Base-by-base conservation (phyloP, 495 filamentous ascomycete genomes). In the Penicillium macrosclerotiorum region DNA sequence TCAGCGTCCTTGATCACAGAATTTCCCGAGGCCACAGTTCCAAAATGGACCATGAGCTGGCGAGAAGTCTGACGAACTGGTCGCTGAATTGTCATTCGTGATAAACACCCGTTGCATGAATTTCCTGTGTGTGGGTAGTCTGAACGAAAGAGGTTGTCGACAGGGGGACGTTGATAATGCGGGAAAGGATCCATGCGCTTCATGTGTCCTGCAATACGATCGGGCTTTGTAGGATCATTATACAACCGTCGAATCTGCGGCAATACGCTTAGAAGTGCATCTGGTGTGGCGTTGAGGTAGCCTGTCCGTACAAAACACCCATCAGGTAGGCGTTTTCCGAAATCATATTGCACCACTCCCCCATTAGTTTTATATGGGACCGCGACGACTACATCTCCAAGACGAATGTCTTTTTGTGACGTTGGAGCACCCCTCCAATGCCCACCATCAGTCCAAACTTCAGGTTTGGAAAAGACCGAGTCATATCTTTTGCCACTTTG, bases 401-500 rank as follows among this genome's bases (percentile, higher is more conserved):
- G 60, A 4, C 27, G 18, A 14, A 44, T 36, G 26, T 40, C 34
- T 17, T 5, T 19, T 8, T 16, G 5, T 4, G 3, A 5, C 8
- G 24, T 42, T 25, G 38, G 38, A 11, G 2, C 68, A 59, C 8
- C 68, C 50, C 43, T 26, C 37, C 37, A 9, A 40, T 26, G 24
- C 37, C 19, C 4, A 40, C 37, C 18, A 40, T 24, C 18, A 64
- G 56, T 17, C 61, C 67, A n/a, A 68, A 47, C 18, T 48, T 45
- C 4, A 60, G 17, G 40, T 66, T 50, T 5, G 27, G 27, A 7
- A 44, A 33, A 3, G 41, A 19, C 12, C 11, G 41, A 31, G 8
- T 5, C 41, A 44, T 33, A 6, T 33, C 8, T 11, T 6, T 24
- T 8, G 26, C 41, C 3, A 33, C 27, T 3, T 11, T 14, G 3